Percentiles rank a stretch among this genome's conserved stretches.
Evolutionary conservation across 78 protist species (phyloP).

Genomic region (Anaeramoeba flamelloides): DNA sequence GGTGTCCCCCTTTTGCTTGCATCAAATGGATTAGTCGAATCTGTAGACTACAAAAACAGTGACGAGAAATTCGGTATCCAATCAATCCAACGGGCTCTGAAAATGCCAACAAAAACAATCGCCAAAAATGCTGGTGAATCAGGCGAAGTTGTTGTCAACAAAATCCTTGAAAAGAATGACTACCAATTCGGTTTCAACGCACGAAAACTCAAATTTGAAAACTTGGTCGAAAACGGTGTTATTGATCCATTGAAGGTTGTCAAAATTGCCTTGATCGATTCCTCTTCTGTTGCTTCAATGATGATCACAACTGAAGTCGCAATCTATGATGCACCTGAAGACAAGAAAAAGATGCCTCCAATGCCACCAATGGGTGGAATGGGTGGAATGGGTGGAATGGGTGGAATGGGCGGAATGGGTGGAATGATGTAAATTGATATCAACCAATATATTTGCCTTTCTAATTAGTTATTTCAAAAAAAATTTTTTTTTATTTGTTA

Average conservation of each 20-base stretch:
- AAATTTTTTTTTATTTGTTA: too few species aligned
- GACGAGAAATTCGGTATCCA: background rate
- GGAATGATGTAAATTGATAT: too few species aligned
- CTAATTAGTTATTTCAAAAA: too few species aligned
- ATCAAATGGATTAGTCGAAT: slow-evolving; percentile 25
- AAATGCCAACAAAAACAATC: slow-evolving; percentile 61
- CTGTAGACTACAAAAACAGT: slow-evolving; percentile 12
- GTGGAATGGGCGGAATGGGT: too few species aligned
- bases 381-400: too few species aligned
- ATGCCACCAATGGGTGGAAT: too few species aligned
- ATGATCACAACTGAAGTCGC: slow-evolving; percentile 82
- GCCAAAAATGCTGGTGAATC: slow-evolving; percentile 84
- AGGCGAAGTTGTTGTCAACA: slow-evolving; percentile 81
- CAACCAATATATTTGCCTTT: too few species aligned
- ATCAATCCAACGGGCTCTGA: background rate
- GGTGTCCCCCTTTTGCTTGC: slow-evolving; percentile 59
- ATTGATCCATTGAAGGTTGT: slow-evolving; percentile 98
- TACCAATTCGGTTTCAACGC: slow-evolving; percentile 69
- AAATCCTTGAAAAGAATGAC: slow-evolving; percentile 48
- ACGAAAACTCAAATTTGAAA: slow-evolving; percentile 45
- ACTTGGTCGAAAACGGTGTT: slow-evolving; percentile 83
- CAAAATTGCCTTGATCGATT: slow-evolving; percentile 70
- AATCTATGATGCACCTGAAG: too few species aligned
- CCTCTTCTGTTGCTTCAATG: slow-evolving; percentile 71
- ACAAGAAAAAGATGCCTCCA: too few species aligned